Base-by-base conservation (phyloP, 352 stramenopile species). In the Globisporangium acanthophoron region DNA sequence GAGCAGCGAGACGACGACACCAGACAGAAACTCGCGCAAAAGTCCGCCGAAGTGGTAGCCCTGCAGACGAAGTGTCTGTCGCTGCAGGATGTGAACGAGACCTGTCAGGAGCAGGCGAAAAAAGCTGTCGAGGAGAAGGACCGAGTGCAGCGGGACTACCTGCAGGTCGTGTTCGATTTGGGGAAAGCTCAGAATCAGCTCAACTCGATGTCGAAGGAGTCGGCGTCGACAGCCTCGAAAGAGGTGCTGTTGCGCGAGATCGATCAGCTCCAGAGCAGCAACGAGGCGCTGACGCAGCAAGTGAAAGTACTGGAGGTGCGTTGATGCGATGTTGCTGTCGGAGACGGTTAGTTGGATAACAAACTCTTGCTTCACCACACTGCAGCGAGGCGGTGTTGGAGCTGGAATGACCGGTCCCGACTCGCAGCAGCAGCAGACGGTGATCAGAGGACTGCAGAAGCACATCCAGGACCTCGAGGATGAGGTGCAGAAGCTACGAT, bases 161-260 rank as follows among this genome's bases (percentile, higher is more conserved):
- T 70, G 46, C 74, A 85, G 52, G 69, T 80, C 21, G 70, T 78
- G 20, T 81, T 64, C 48, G 74, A 85, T 33, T 40, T 85, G 11
- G 59, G 71, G 9, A 80, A 80, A 59, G 45, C 69, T 0, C 69
- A 80, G 33, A 78, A 78, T 29, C 69, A 80, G 52, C 57, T 80
- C 39, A 80, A 77, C 24, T 57, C 71, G 11, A 59, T 65, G 11
- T 56, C 71, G 2, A 74, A 76, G 49, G 67, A 78, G 20, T 68
- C 60, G 1, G 52, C 64, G 3, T 56, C 61, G 20, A 65, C 58
- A 18, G 56, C 60, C 3, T 65, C 77, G 33, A 74, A 69, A 16
- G 65, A 76, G 24, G 54, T 62, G 6, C 52, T 76, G 48, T n/a
- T 78, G n/a, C 69, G 67, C 13, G 65, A 76, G 15, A 70, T 73